Base-by-base conservation (phyloP, 2,329 filamentous ascomycete species). In the Beauveria rudraprayagi region DNA sequence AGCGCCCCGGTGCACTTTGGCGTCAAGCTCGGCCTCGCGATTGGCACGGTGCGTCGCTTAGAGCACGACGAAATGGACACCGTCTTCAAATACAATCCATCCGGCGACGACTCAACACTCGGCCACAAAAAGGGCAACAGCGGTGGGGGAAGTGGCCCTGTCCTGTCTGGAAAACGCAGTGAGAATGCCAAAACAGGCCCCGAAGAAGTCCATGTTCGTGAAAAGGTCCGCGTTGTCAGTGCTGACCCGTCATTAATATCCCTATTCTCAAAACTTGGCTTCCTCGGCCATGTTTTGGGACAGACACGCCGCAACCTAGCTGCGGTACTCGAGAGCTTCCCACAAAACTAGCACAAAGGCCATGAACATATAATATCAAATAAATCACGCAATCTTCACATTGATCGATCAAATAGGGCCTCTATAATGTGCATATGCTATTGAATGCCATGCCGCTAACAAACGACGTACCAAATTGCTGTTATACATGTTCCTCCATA, bases 221-320 rank as follows among this genome's bases (percentile, higher is more conserved):
- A 97, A 72, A 97, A 97, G 76, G 84, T 96, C 5, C 82, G 89
- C 46, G 88, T 97, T 2, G 92, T 96, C 73, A 93, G 86, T 68
- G 90, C 92, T 60, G 92, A 97, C 72, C 93, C 93, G 1, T 92
- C 86, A 67, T 72, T 97, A 65, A 86, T 97, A 71, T 88, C 90
- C 41, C 80, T 94, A 40, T 88, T 90, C 72, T 88, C 91, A 5
- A 97, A 97, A 75, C 77, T 97, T 66, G 85, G 82, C 34, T 91
- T 90, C 5, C 75, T 97, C 61, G 87, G 89, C 64, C 84, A 92
- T 67, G 87, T 87, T 63, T 80, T 96, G 22, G 78, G 80, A 61
- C 78, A 90, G 64, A 87, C 88, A 65, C 81, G 89, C 66, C 79
- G 83, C 60, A 92, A 92, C 14, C 74, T 97, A 65, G 83, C 84